Conservation (phyloP, 2,329 filamentous ascomycete species). For the Cladosporium austrohemisphaericum region DNA sequence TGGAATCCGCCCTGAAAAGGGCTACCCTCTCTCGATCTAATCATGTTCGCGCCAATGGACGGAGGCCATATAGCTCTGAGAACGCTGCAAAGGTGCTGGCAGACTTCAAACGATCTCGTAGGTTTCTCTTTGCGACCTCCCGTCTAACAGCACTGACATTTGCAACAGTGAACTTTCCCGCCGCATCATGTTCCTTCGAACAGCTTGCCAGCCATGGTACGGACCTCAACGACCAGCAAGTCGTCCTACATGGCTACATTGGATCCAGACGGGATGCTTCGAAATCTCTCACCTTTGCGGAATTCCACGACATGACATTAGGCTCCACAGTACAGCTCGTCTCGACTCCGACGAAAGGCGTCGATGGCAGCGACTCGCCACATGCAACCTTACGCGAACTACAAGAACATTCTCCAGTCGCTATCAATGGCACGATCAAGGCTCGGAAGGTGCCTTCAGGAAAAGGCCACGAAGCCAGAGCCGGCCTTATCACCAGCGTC, state of each 20-base stretch:
- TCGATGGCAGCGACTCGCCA: slow-evolving; percentile 25
- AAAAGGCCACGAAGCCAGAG: slow-evolving; percentile 15
- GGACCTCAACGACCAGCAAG: slow-evolving; percentile 33
- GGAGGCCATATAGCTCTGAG: background rate
- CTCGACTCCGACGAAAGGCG: slow-evolving; percentile 26
- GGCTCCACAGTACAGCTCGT: slow-evolving; percentile 38
- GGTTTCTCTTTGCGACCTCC: background rate
- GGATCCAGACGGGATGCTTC: slow-evolving; percentile 64
- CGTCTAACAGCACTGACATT: background rate
- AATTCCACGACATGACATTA: slow-evolving; percentile 45
- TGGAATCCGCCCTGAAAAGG: background rate
- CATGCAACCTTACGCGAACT: slow-evolving; percentile 26
- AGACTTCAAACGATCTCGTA: slow-evolving; percentile 29
- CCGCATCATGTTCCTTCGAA: slow-evolving; percentile 39
- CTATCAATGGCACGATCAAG: slow-evolving; percentile 49
- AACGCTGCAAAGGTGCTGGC: slow-evolving; percentile 15
- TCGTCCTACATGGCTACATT: slow-evolving; percentile 68
- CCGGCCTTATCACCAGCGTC: slow-evolving; percentile 34
- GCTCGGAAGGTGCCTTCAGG: slow-evolving; percentile 36
- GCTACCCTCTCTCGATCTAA: background rate
- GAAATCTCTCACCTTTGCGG: slow-evolving; percentile 67
- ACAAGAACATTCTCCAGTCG: slow-evolving; percentile 50
- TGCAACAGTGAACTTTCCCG: slow-evolving; percentile 37
- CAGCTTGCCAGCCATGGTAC: slow-evolving; percentile 26
- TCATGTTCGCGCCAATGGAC: background rate